Evolutionary conservation across 2,329 filamentous ascomycete species (phyloP).

Genomic region (Penicillium occitanis): DNA sequence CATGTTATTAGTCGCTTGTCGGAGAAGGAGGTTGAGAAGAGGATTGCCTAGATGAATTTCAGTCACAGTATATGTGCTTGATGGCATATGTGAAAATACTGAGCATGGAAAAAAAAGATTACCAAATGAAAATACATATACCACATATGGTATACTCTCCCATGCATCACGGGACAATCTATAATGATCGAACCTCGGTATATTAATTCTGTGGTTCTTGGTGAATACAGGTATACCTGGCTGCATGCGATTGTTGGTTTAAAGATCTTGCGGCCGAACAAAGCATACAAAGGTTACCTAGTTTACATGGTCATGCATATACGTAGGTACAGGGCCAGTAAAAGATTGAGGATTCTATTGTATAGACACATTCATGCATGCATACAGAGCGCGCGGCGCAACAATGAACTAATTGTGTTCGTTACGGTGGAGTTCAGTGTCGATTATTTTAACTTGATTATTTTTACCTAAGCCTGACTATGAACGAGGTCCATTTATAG

Average conservation of each 20-base stretch:
- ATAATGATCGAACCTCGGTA: background rate
- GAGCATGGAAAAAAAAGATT: background rate
- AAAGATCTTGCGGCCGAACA: background rate
- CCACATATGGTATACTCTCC: no score
- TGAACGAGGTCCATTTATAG: background rate
- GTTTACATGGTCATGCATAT: background rate
- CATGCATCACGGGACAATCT: background rate
- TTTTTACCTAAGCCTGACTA: background rate
- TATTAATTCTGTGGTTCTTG: background rate
- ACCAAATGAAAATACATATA: background rate
- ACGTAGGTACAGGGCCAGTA: background rate
- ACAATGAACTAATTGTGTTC: background rate
- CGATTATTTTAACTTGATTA: background rate
- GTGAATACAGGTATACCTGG: background rate
- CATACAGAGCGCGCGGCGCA: background rate
- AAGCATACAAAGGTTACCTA: background rate
- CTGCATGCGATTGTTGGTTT: background rate
- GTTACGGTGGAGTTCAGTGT: background rate
- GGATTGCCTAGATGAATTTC: background rate
- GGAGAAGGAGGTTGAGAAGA: constrained; percentile 9
- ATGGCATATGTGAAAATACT: background rate
- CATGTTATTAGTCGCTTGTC: constrained; percentile 40
- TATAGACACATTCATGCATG: background rate
- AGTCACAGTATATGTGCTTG: background rate
- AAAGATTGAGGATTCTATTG: background rate